Evolutionary conservation across 768 basidiomycete species (phyloP).

Genomic region (Amanita polypyramis): DNA sequence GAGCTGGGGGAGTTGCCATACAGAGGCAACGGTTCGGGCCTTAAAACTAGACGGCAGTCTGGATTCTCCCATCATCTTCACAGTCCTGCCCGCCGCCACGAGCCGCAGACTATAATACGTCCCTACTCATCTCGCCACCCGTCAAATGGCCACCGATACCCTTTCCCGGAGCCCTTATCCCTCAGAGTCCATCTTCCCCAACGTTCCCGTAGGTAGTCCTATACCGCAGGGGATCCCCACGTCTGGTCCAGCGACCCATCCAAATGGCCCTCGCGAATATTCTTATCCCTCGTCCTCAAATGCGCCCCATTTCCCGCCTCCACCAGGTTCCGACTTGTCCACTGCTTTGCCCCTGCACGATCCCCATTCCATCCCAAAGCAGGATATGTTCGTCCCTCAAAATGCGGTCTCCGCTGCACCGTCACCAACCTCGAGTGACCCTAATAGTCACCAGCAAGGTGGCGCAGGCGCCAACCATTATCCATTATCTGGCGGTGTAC

Average conservation of each 20-base stretch:
- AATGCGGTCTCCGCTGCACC: constrained; percentile 28
- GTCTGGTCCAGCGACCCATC: constrained; percentile 31
- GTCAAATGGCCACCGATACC: constrained; percentile 26
- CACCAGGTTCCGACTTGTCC: constrained; percentile 13
- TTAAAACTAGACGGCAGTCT: constrained; percentile 15
- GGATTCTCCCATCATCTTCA: constrained; percentile 18
- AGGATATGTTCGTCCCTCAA: constrained; percentile 37
- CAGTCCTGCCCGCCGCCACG: constrained; percentile 17
- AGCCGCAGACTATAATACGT: constrained; percentile 15
- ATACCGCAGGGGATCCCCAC: constrained; percentile 32
- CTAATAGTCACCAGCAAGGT: constrained; percentile 14
- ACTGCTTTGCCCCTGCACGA: constrained; percentile 15
- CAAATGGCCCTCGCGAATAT: constrained; percentile 31
- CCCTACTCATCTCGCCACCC: constrained; percentile 13
- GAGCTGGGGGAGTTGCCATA: neutral
- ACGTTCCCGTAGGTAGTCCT: constrained; percentile 23
- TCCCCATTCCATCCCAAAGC: constrained; percentile 24
- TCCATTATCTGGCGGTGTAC: constrained; percentile 39
- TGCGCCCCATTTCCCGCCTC: constrained; percentile 26
- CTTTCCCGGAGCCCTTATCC: constrained; percentile 17
- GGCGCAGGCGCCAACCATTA: constrained; percentile 48
- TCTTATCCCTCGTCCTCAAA: constrained; percentile 29
- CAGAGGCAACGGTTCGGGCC: constrained; percentile 2
- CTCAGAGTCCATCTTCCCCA: constrained; percentile 27
- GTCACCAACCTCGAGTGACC: constrained; percentile 23